A percentile compares a stretch with the other conserved stretches of the same genome.
Evolutionary conservation across 2,329 filamentous ascomycete genomes (phyloP).

Genomic region (Botrytis squamosa): DNA sequence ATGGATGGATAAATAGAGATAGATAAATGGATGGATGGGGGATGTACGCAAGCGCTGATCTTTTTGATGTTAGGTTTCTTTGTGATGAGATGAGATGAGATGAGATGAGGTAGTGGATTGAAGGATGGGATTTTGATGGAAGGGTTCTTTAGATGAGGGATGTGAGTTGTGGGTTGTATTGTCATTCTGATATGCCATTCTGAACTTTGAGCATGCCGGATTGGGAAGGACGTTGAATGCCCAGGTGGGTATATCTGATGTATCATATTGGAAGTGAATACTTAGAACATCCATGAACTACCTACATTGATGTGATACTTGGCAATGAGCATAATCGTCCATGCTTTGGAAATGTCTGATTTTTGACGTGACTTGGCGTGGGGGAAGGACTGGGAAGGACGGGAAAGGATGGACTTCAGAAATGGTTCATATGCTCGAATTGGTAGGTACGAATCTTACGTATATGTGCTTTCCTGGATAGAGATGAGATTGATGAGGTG

Average conservation of each 20-base stretch:
- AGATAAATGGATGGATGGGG: no score
- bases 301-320: neutral
- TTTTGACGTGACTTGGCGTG: conserved; percentile 8
- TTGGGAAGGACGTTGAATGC: neutral
- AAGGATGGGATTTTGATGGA: neutral
- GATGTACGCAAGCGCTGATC: neutral
- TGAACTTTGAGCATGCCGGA: neutral
- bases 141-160: neutral
- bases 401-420: no score
- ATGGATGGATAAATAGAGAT: neutral
- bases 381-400: neutral
- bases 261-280: neutral
- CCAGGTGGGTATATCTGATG: no score
- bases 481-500: neutral
- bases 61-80: neutral
- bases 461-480: neutral
- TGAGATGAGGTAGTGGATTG: neutral
- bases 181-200: neutral
- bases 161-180: neutral
- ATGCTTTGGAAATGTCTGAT: neutral
- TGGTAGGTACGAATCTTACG: neutral
- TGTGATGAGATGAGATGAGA: neutral
- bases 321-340: neutral
- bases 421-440: neutral
- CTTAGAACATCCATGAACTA: neutral